A percentile compares a stretch with the other conserved stretches of the same genome.
phyloP scores from a whole-genome alignment of 345 rosid genomes.

The Lepidium aucheri region DNA sequence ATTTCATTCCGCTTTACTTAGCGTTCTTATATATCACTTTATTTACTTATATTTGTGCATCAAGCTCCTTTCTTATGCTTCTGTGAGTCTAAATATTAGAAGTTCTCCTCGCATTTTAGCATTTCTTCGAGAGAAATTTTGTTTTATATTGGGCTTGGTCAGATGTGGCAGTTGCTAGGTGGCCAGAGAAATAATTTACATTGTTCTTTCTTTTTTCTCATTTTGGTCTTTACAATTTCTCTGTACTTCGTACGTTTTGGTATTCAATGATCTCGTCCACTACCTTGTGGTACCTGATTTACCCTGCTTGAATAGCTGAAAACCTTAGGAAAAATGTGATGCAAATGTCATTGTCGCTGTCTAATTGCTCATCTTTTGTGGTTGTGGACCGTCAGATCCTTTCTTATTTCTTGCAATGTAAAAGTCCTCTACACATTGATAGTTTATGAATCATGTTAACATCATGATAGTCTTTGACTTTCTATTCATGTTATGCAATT shows the following conservation, averaged over 20 bases:
- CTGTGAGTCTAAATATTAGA: background rate
- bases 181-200: background rate
- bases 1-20: constrained; percentile 11
- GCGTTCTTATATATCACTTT: background rate
- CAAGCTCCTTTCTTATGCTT: background rate
- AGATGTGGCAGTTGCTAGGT: background rate
- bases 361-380: background rate
- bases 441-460: background rate
- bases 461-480: background rate
- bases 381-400: background rate
- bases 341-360: background rate
- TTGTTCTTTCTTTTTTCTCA: background rate
- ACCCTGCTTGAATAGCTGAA: background rate
- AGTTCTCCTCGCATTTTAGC: background rate
- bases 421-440: background rate
- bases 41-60: background rate
- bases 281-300: background rate
- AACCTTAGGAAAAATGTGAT: background rate
- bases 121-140: background rate
- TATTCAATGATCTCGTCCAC: background rate
- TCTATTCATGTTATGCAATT: background rate
- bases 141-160: background rate
- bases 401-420: background rate
- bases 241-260: background rate
- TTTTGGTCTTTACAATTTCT: background rate